A percentile compares a stretch with the other conserved stretches of the same genome.
phyloP scores from a whole-genome alignment of 352 stramenopile species.

The Sclerospora graminicola region DNA sequence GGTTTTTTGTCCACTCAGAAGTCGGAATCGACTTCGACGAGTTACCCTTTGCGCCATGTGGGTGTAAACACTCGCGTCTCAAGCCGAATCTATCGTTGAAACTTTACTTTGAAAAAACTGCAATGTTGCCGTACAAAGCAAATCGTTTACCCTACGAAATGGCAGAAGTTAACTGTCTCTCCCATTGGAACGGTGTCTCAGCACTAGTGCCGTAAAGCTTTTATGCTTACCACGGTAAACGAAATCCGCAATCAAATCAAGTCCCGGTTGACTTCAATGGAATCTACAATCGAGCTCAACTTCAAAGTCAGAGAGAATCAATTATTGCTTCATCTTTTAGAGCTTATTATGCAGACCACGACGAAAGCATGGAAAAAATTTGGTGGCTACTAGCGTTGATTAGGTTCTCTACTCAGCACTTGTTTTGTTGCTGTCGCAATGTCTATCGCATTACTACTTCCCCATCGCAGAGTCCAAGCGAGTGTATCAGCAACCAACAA shows the following conservation, averaged over 20 bases:
- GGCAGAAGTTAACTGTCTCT: constrained; percentile 19
- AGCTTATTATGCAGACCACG: no score
- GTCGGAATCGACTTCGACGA: constrained; percentile 2
- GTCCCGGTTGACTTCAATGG: no score
- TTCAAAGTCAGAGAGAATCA: no score
- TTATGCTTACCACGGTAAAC: no score
- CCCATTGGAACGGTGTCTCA: constrained; percentile 1
- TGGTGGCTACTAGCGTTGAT: no score
- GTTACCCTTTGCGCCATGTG: constrained; percentile 10
- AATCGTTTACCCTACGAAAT: constrained; percentile 7
- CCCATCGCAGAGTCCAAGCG: neutral
- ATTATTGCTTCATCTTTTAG: no score
- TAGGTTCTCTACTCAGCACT: constrained; percentile 4
- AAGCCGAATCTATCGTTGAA: no score
- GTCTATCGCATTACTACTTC: constrained; percentile 12
- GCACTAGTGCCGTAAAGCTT: neutral
- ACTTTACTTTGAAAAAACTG: constrained; percentile 5
- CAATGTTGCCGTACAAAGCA: constrained; percentile 6
- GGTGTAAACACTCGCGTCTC: no score
- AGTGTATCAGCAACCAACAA: neutral
- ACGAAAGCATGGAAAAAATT: neutral
- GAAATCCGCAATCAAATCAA: no score
- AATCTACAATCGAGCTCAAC: no score
- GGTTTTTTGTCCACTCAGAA: neutral
- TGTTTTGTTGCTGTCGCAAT: neutral